phyloP scores from a whole-genome alignment of 73 alveolate genomes.

The Uronychia setigera region DNA sequence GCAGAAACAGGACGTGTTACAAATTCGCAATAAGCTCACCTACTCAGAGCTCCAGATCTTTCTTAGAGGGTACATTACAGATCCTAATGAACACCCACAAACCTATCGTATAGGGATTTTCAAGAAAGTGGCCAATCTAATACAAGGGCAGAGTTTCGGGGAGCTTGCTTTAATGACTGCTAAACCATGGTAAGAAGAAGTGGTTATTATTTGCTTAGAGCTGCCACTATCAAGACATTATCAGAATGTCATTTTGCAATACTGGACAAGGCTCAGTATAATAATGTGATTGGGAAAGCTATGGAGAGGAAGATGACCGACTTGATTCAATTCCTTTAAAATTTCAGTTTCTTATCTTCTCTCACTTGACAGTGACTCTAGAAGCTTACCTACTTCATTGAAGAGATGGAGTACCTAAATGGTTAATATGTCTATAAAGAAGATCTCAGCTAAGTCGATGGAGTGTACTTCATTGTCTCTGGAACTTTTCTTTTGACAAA shows the following conservation, averaged over 20 bases:
- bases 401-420: conserved; percentile 3
- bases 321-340: conserved; percentile 16
- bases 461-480: conserved; percentile 29
- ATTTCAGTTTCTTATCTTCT: conserved; percentile 18
- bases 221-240: conserved; percentile 65
- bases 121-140: conserved; percentile 19
- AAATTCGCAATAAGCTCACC: not conserved
- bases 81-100: not conserved
- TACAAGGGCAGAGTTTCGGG: conserved; percentile 72
- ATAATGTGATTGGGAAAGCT: conserved; percentile 18
- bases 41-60: not conserved
- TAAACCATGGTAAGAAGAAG: conserved; percentile 54
- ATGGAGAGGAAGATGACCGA: conserved; percentile 30
- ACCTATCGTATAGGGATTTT: not conserved
- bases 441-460: conserved; percentile 13
- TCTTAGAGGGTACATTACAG: no score
- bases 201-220: not conserved
- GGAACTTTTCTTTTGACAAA: no score
- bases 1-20: not conserved
- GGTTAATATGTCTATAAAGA: conserved; percentile 26
- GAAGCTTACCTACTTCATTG: conserved; percentile 32
- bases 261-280: conserved; percentile 42
- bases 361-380: conserved; percentile 30
- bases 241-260: conserved; percentile 53
- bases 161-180: conserved; percentile 75